Base-by-base conservation (phyloP, 176 grass and related monocot species). In the Tillandsia leiboldiana region DNA sequence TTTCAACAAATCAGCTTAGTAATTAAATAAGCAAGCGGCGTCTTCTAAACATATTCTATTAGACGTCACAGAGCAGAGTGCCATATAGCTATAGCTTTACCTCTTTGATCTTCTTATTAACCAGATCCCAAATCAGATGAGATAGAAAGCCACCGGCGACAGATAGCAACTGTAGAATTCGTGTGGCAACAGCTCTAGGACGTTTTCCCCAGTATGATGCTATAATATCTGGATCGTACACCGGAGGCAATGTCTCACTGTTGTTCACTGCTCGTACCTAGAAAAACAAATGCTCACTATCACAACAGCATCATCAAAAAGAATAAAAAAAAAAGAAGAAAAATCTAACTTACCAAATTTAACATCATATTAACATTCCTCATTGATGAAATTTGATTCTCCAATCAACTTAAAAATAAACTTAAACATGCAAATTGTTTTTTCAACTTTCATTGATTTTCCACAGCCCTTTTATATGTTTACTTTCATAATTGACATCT, bases 121-220 rank as follows among this genome's bases (percentile, higher is more conserved):
- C 81, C 70, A 96, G 75, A 70, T 96, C 93, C 0, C 78, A 92
- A 75, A 89, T 84, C 53, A 92, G 73, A 74, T 83, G 77, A 22
- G 93, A 96, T 48, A 96, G 83, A 75, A 96, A 96, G 47, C 93
- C 93, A 33, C 93, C 93, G 53, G 89, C 89, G 3, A 96, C 93
- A 61, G 93, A 96, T 13, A 96, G 29, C 52, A 96, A 69, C 53
- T 96, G 93, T 74, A 92, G 79, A 18, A 79, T 77, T 20, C 89
- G 79, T 15, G 93, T 96, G 29, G 89, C 81, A 63, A 97, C 81
- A 29, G 93, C 88, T 9, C 76, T 87, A 0, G 86, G 89, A 13
- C 82, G 79, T n/a, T 81, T 90, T 10, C 93, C 81, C 93, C 93
- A 97, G 53, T 97, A 97, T 0, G 84, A 81, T 42, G 86, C 76